Conservation (phyloP, 257 asterid genomes). For the Fraxinus pennsylvanica region DNA sequence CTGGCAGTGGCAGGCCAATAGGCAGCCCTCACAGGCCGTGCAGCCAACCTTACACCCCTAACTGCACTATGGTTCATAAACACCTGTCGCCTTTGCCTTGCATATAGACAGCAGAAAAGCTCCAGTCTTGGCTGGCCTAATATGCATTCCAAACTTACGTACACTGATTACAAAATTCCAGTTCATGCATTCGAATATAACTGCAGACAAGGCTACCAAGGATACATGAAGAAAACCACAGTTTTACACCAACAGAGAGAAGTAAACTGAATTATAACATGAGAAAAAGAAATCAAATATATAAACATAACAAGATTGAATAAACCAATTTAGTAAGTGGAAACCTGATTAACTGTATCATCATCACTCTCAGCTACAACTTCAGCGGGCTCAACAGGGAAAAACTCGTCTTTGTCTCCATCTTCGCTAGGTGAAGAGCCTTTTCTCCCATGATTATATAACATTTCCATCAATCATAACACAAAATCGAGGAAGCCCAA, state of each 20-base stretch:
- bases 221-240: not conserved
- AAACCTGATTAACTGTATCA: slow-evolving; percentile 54
- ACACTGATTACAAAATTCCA: not conserved
- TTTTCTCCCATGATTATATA: slow-evolving; percentile 42
- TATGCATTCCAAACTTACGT: not conserved
- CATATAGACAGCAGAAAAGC: not conserved
- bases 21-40: not conserved
- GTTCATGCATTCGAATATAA: not conserved
- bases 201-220: not conserved
- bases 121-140: not conserved
- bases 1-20: not conserved
- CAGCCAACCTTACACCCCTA: not conserved
- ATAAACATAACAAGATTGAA: not conserved
- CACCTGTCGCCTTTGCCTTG: not conserved
- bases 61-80: slow-evolving; percentile 3
- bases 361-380: slow-evolving; percentile 35
- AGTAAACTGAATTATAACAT: not conserved
- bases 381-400: slow-evolving; percentile 31
- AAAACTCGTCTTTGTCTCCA: slow-evolving; percentile 21
- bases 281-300: not conserved
- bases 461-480: slow-evolving; percentile 54
- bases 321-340: not conserved
- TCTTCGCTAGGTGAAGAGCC: slow-evolving; percentile 50
- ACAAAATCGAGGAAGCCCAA: slow-evolving; percentile 10
- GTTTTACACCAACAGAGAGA: not conserved